Conservation (phyloP, 2,329 filamentous ascomycete genomes). For the Colletotrichum nymphaeae region DNA sequence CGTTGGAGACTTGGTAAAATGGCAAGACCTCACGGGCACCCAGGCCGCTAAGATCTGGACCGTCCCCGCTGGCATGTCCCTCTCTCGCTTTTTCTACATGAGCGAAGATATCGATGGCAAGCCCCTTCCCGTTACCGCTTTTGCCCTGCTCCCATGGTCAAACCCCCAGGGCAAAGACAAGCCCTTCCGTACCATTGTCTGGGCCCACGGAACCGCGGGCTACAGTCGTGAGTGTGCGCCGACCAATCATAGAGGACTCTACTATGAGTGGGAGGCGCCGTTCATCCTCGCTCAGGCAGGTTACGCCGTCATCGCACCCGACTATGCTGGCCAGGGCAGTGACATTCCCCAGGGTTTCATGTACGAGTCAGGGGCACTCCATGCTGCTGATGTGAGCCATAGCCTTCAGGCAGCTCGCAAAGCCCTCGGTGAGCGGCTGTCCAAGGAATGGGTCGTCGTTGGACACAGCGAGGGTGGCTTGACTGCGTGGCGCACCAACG, state of each 20-base stretch:
- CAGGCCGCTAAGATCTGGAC: slow-evolving; percentile 28
- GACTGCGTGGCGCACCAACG: slow-evolving; percentile 40
- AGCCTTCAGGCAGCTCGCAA: slow-evolving; percentile 36
- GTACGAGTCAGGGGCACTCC: slow-evolving; percentile 37
- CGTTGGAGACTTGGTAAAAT: slow-evolving; percentile 36
- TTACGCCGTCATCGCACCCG: slow-evolving; percentile 24
- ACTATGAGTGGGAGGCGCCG: slow-evolving; percentile 39
- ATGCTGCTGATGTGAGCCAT: slow-evolving; percentile 37
- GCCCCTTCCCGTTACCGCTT: slow-evolving; percentile 34
- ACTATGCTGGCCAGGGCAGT: slow-evolving; percentile 30
- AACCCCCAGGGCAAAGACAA: slow-evolving; percentile 16
- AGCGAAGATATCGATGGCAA: slow-evolving; percentile 36
- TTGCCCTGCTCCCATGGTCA: slow-evolving; percentile 31
- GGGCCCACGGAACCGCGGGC: slow-evolving; percentile 42
- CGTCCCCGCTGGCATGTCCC: slow-evolving; percentile 29
- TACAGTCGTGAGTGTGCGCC: slow-evolving; percentile 38
- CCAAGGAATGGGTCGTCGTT: slow-evolving; percentile 38
- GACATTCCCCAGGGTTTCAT: slow-evolving; percentile 38
- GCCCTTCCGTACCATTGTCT: slow-evolving; percentile 35
- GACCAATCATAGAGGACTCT: slow-evolving; percentile 38
- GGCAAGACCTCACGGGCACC: slow-evolving; percentile 32
- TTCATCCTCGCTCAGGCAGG: slow-evolving; percentile 35
- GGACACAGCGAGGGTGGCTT: slow-evolving; percentile 42
- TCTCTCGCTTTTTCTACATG: slow-evolving; percentile 31
- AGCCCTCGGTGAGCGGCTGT: slow-evolving; percentile 21